Conservation (phyloP, 371 early-diverging fungal genomes). For the Saksenaea oblongispora region DNA sequence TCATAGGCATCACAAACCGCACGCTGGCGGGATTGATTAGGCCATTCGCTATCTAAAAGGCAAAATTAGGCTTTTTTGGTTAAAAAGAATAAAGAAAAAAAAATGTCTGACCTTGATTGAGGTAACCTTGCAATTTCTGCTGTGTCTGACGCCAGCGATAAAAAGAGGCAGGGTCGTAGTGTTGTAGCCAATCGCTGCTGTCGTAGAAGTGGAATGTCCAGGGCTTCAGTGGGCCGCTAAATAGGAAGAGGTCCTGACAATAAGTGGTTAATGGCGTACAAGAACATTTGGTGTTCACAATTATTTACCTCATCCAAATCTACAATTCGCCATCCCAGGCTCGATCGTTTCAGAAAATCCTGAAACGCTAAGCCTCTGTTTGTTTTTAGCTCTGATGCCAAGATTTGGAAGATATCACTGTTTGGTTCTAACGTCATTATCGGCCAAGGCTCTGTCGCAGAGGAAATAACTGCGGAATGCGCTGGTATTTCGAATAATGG, state of each 20-base stretch:
- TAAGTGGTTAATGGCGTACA: not conserved
- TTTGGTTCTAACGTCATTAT: not conserved
- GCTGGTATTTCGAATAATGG: not conserved
- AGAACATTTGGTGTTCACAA: not conserved
- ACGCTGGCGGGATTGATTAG: slow-evolving; percentile 19
- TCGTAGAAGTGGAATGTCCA: slow-evolving; percentile 34
- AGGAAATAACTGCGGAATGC: not conserved
- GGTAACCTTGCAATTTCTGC: slow-evolving; percentile 11
- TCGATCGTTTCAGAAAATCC: not conserved
- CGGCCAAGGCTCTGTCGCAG: not conserved
- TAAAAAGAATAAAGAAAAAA: slow-evolving; percentile 7
- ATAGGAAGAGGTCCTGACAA: slow-evolving; percentile 20
- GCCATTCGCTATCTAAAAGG: slow-evolving; percentile 14
- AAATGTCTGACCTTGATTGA: not conserved
- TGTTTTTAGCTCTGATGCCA: not conserved
- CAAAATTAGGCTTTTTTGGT: not conserved
- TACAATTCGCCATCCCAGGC: not conserved
- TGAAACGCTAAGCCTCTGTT: not conserved
- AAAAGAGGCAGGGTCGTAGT: slow-evolving; percentile 28
- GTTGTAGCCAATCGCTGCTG: slow-evolving; percentile 27
- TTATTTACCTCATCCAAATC: not conserved
- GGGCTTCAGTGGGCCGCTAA: slow-evolving; percentile 30
- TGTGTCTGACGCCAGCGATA: slow-evolving; percentile 30
- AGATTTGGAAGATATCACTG: not conserved
- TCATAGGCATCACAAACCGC: slow-evolving; percentile 18